Percentiles rank a stretch among this genome's conserved stretches.
These are phyloP conservation scores for Aspergillus calidoustus DNA, from an alignment of 2,329 filamentous ascomycete genomes.

Conservation along the genomic window DNA sequence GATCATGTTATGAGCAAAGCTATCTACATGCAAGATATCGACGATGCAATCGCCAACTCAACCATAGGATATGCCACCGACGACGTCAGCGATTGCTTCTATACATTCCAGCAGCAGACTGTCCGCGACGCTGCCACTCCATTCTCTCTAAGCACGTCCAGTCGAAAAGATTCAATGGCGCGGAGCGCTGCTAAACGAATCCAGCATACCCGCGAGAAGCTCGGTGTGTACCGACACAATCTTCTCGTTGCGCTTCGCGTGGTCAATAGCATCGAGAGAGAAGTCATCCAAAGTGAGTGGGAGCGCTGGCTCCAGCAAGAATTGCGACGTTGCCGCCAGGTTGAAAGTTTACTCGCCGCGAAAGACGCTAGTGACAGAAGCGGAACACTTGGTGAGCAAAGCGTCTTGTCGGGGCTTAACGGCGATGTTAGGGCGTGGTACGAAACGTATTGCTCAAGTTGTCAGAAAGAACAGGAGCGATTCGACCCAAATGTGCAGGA, in stretches of 20 bases:
- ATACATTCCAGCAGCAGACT: constrained; percentile 49
- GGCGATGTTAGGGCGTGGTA: constrained; percentile 61
- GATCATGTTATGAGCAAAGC: constrained; percentile 82
- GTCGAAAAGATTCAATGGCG: constrained; percentile 35
- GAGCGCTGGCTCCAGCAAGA: constrained; percentile 90
- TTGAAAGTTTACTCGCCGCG: constrained; percentile 53
- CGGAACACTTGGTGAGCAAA: constrained; percentile 28
- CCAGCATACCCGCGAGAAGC: constrained; percentile 76
- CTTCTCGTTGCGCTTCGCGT: constrained; percentile 87
- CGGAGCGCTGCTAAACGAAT: constrained; percentile 60
- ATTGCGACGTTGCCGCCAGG: constrained; percentile 71
- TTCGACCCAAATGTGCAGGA: constrained; percentile 28
- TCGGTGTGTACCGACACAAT: constrained; percentile 86
- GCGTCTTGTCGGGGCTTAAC: constrained; percentile 39
- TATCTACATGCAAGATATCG: constrained; percentile 81
- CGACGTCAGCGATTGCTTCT: constrained; percentile 46
- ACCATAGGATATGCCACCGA: constrained; percentile 34
- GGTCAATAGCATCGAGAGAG: constrained; percentile 84
- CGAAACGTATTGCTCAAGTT: constrained; percentile 66
- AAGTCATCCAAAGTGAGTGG: constrained; percentile 87
- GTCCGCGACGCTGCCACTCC: constrained; percentile 38
- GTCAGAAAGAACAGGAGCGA: constrained; percentile 50
- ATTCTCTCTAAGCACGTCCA: constrained; percentile 34
- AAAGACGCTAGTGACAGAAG: constrained; percentile 27
- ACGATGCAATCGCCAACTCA: constrained; percentile 60